These are phyloP conservation scores for Plasmodium reichenowi DNA, from an alignment of 169 alveolate genomes.

Conservation along the genomic window DNA sequence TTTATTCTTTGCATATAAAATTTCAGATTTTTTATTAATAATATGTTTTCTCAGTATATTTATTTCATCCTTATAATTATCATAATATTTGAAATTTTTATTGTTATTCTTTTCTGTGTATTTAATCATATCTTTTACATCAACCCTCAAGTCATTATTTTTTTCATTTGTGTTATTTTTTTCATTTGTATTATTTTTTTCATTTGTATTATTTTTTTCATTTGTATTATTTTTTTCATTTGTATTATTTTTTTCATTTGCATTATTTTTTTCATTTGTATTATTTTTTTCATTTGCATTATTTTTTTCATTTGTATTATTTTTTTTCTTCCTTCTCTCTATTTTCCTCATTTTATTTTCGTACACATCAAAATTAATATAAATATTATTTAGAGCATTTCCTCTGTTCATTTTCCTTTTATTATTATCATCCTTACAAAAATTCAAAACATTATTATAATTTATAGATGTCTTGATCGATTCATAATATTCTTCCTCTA, in stretches of 20 bases:
- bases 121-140: neutral
- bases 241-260: too few species aligned
- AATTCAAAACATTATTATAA: neutral
- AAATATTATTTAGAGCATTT: slow-evolving; percentile 27
- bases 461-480: too few species aligned
- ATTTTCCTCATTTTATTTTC: slow-evolving; percentile 47
- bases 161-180: too few species aligned
- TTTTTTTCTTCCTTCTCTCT: slow-evolving; percentile 29
- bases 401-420: neutral
- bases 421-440: neutral
- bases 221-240: too few species aligned
- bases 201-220: too few species aligned
- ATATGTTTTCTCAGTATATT: neutral
- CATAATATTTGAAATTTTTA: neutral
- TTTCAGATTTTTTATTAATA: slow-evolving; percentile 5
- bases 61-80: neutral
- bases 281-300: too few species aligned
- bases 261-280: too few species aligned
- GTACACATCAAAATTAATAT: slow-evolving; percentile 31
- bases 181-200: too few species aligned
- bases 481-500: too few species aligned
- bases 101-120: neutral
- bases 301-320: neutral
- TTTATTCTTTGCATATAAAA: slow-evolving; percentile 2
- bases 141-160: too few species aligned